Evolutionary conservation across 2,329 filamentous ascomycete species (phyloP), one percentile per base, ranked within the genome.

Genomic region (Grosmannia huntii): DNA sequence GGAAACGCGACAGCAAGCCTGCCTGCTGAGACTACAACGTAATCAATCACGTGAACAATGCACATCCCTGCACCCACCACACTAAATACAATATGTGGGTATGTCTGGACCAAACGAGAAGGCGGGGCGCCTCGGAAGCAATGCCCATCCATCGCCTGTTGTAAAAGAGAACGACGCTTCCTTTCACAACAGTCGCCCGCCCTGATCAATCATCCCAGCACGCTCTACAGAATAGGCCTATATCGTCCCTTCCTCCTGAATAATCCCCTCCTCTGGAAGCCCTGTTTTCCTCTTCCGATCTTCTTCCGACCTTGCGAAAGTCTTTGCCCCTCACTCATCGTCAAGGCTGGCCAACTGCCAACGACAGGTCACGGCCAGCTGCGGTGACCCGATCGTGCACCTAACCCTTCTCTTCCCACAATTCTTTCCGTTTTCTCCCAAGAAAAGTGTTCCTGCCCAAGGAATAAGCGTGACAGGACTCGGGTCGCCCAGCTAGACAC

Each of bases 1-100:
- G 59, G 68, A 70, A 70, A 74, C 72, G 73, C 73, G 73, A 74
- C 72, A 72, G 67, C 56, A 53, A 25, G 19, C 48, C 46, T 51
- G 52, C 52, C 52, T 54, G 25, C 14, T n/a, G 19, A 4, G 2
- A 10, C 4, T 6, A 44, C 31, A 23, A 41, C 36, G 36, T 55
- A 44, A 55, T 19, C 21, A 31, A 19, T 21, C 53, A 55, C 53
- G 53, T 55, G 53, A 54, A 5, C 1, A 25, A 9, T 50, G 31
- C 31, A 9, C 48, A 1, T 25, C 21, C 1, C 5, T 21, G 3
- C 28, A 7, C 28, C 28, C 28, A 12, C n/a, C 5, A 10, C 44
- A 23, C 44, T 49, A 51, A 51, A 6, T 14, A 14, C 12, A 27
- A 14, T 23, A 48, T 23, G 11, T 49, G 23, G 46, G 41, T 23